Conservation (phyloP, 2,329 filamentous ascomycete species). For the Cladobotryum mycophilum region DNA sequence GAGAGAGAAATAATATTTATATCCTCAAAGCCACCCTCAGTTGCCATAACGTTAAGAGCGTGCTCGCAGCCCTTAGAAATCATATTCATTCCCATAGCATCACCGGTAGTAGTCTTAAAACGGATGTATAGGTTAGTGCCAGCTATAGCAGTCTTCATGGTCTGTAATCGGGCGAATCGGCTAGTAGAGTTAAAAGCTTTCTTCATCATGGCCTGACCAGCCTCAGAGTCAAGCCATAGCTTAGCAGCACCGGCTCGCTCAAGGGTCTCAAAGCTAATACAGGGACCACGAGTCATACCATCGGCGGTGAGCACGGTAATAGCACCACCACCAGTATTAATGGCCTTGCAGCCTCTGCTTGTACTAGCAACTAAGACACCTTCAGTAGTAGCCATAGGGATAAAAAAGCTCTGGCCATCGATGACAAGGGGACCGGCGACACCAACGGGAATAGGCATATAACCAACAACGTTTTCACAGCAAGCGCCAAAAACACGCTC, state of each 20-base stretch:
- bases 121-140: conserved; percentile 95
- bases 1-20: conserved; percentile 94
- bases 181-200: conserved; percentile 96
- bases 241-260: conserved; percentile 88
- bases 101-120: conserved; percentile 97
- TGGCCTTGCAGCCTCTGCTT: conserved; percentile 92
- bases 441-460: conserved; percentile 86
- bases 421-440: conserved; percentile 91
- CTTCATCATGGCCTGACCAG: conserved; percentile 75
- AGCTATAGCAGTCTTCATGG: conserved; percentile 86
- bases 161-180: conserved; percentile 82
- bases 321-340: conserved; percentile 91
- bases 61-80: conserved; percentile 98
- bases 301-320: conserved; percentile 90
- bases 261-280: conserved; percentile 84
- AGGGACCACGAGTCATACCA: conserved; percentile 96
- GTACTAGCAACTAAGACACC: conserved; percentile 92
- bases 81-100: conserved; percentile 99
- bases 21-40: conserved; percentile 84
- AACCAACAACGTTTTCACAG: conserved; percentile 97
- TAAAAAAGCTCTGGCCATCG: conserved; percentile 91
- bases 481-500: conserved; percentile 91
- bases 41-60: conserved; percentile 80
- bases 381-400: conserved; percentile 98
- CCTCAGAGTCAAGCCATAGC: conserved; percentile 90